Evolutionary conservation across 805 yeast genomes (phyloP).

Genomic region (Metschnikowia matae): DNA sequence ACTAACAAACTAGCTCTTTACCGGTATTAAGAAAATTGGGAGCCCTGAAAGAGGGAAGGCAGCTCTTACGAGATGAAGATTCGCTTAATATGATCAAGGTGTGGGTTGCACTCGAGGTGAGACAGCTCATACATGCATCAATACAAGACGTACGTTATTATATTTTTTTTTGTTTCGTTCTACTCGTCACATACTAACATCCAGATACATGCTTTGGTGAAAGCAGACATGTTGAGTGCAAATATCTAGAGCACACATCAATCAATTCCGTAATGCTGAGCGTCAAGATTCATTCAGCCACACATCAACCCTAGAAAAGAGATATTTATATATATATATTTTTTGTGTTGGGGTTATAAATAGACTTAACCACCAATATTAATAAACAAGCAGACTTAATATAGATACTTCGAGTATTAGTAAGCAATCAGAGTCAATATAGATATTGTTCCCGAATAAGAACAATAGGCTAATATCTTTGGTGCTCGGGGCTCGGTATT

Average conservation of each 20-base stretch:
- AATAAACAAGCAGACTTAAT: too few relatives aligned
- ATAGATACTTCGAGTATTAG: too few relatives aligned
- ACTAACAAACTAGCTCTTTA: slow-evolving; percentile 52
- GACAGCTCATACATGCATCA: slow-evolving; percentile 81
- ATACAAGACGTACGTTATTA: slow-evolving; percentile 60
- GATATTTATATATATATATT: too few relatives aligned
- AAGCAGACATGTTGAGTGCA: slow-evolving; percentile 45
- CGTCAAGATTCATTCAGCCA: too few relatives aligned
- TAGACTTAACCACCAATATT: too few relatives aligned
- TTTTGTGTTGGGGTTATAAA: too few relatives aligned
- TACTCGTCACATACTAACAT: slow-evolving; percentile 17
- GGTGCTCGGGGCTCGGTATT: background rate
- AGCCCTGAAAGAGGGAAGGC: slow-evolving; percentile 58
- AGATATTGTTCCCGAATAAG: too few relatives aligned
- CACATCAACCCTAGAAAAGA: background rate
- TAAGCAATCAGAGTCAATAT: too few relatives aligned
- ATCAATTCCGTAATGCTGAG: background rate
- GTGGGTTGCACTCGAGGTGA: slow-evolving; percentile 85
- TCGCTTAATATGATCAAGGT: slow-evolving; percentile 81
- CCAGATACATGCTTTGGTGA: slow-evolving; percentile 40
- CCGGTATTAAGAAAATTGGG: slow-evolving; percentile 85
- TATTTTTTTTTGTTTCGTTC: background rate
- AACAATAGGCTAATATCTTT: background rate
- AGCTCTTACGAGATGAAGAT: slow-evolving; percentile 52
- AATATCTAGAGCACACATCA: slow-evolving; percentile 23